phyloP scores from a whole-genome alignment of 2,329 filamentous ascomycete genomes.

The Drechmeria coniospora region DNA sequence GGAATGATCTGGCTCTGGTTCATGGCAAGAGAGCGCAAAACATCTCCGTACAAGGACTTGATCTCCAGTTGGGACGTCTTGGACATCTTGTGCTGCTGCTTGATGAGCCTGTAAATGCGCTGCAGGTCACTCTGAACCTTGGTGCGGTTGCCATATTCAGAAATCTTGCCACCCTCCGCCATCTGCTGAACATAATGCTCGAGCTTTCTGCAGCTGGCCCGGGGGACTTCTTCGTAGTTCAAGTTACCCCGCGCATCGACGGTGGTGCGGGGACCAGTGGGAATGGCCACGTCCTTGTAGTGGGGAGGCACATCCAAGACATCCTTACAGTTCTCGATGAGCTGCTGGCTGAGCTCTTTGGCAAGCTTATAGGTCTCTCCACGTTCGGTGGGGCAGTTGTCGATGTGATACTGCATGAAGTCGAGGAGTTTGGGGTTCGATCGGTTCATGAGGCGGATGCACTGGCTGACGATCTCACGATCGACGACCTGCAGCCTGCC shows the following conservation, averaged over 20 bases:
- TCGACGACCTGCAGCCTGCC: constrained; percentile 85
- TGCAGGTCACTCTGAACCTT: constrained; percentile 95
- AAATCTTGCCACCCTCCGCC: constrained; percentile 96
- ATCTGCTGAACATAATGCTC: constrained; percentile 98
- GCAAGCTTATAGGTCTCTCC: constrained; percentile 97
- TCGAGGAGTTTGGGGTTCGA: constrained; percentile 91
- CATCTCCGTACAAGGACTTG: constrained; percentile 85
- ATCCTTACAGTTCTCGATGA: constrained; percentile 96
- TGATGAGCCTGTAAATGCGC: constrained; percentile 95
- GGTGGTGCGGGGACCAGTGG: constrained; percentile 84
- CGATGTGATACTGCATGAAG: constrained; percentile 99
- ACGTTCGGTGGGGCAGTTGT: constrained; percentile 91
- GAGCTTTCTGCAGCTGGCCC: constrained; percentile 82
- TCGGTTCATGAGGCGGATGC: constrained; percentile 98
- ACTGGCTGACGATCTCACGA: constrained; percentile 95
- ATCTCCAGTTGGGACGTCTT: constrained; percentile 95
- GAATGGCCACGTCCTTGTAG: constrained; percentile 90
- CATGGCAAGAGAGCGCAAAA: constrained; percentile 89
- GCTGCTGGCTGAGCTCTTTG: constrained; percentile 80
- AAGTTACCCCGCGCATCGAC: constrained; percentile 86
- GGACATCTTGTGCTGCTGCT: constrained; percentile 93
- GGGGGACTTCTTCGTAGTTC: constrained; percentile 75
- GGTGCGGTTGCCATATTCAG: constrained; percentile 93
- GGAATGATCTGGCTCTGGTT: constrained; percentile 96
- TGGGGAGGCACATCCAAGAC: constrained; percentile 70